phyloP scores from a whole-genome alignment of 139 green algal species.

The Tetradesmus obliquus region DNA sequence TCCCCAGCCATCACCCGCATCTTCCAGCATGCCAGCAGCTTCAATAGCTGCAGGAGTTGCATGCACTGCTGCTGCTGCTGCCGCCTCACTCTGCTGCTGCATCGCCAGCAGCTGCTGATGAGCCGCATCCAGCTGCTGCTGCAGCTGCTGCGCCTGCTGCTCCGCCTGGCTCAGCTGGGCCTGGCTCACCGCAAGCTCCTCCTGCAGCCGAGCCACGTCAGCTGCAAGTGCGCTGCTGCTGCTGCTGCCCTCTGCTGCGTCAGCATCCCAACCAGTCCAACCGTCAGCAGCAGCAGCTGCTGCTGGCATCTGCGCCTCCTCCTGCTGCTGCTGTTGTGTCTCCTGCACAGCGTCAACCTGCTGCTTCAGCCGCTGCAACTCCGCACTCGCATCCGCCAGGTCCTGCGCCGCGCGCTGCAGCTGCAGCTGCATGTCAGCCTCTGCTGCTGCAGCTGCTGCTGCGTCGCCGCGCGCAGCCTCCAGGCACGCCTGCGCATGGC shows the following conservation, averaged over 20 bases:
- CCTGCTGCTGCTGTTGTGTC: neutral
- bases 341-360: neutral
- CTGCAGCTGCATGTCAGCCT: conserved; percentile 4
- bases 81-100: neutral
- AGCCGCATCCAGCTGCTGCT: neutral
- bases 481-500: conserved; percentile 15
- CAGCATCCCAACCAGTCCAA: neutral
- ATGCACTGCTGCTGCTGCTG: neutral
- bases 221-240: neutral
- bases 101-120: neutral
- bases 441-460: neutral
- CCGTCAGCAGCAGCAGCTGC: neutral
- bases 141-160: neutral
- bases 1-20: conserved; percentile 11
- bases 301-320: neutral
- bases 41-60: neutral
- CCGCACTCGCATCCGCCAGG: neutral
- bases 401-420: neutral
- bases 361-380: conserved; percentile 16
- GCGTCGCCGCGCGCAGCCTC: conserved; percentile 10
- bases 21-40: neutral
- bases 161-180: neutral
- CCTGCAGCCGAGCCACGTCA: conserved; percentile 10
- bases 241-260: neutral
- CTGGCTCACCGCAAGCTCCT: neutral